Base-by-base conservation (phyloP, 1,139 yeast genomes). In the Nematodospora anomalae region DNA sequence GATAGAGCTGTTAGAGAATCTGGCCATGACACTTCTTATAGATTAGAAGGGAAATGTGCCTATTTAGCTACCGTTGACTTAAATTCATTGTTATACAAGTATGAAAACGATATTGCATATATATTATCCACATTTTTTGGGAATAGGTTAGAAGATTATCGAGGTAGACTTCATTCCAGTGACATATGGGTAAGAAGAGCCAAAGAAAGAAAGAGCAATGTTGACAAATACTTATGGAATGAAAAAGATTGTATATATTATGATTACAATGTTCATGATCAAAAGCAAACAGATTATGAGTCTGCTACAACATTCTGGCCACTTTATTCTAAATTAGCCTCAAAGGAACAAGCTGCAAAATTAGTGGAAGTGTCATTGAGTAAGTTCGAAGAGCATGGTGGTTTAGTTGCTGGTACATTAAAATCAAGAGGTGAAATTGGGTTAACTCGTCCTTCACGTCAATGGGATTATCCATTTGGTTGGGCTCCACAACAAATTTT, bases 401-500 rank as follows among this genome's bases (percentile, higher is more conserved):
- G 98, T 1, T 60, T 92, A 14, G 96, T 79, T 1, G 84, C 96
- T 0, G 95, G 97, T 28, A 84, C 96, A 0, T 74, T 79, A 47
- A 61, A 73, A 49, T 81, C 92, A 4, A 71, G 96, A 41, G 97
- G 97, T 18, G 79, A 68, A 12, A 67, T 85, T 21, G 79, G 84
- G 2, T 60, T 86, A 21, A 68, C 76, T 35, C 70, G 90, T 49
- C 96, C 96, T 16, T 80, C 86, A 23, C 76, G 97, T 59, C 98
- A 92, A 64, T 92, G 98, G 98, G 98, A 92, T 59, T 92, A 83
- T 57, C 98, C 98, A 5, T 88, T 71, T 55, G 98, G 97, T 4
- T 92, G 98, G 98, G 97, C 98, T 0, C 98, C 98, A 2, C 98
- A 94, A 58, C 98, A 92, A 59, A 87, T 92, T 14, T 64, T 92